Evolutionary conservation across 805 yeast genomes (phyloP).

Genomic region (Lipomyces spencermartinsiae): DNA sequence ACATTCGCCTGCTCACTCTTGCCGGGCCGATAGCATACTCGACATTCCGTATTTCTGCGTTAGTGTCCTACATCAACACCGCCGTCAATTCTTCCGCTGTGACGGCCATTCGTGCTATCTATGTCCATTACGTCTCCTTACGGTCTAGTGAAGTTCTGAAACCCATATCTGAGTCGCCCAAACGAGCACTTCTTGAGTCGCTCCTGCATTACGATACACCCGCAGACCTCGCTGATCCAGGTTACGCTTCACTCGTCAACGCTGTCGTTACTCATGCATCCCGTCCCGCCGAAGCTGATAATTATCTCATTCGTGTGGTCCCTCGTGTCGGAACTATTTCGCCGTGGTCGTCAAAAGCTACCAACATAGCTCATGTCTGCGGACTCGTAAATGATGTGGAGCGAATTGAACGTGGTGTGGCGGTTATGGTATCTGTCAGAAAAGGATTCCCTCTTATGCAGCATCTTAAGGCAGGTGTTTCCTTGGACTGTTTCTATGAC

Average conservation of each 20-base stretch:
- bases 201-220: slow-evolving; percentile 78
- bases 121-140: slow-evolving; percentile 79
- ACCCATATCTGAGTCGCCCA: slow-evolving; percentile 29
- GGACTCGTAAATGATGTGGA: slow-evolving; percentile 74
- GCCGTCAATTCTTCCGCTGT: slow-evolving; percentile 72
- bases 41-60: slow-evolving; percentile 76
- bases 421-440: slow-evolving; percentile 72
- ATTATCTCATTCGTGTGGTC: slow-evolving; percentile 72
- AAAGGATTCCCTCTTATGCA: slow-evolving; percentile 72
- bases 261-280: slow-evolving; percentile 45
- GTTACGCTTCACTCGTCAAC: slow-evolving; percentile 52
- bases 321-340: slow-evolving; percentile 97
- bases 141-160: slow-evolving; percentile 39
- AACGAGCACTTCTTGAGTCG: slow-evolving; percentile 55
- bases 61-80: slow-evolving; percentile 74
- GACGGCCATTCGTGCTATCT: slow-evolving; percentile 72
- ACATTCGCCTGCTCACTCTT: slow-evolving; percentile 51
- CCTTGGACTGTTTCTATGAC: slow-evolving; percentile 79
- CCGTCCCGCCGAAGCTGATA: slow-evolving; percentile 45
- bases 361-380: slow-evolving; percentile 88
- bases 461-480: slow-evolving; percentile 58
- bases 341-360: slow-evolving; percentile 99
- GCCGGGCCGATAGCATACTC: slow-evolving; percentile 94
- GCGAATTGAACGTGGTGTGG: slow-evolving; percentile 90
- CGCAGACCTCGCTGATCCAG: slow-evolving; percentile 59